These are phyloP conservation scores for Citeromyces matritensis DNA, from an alignment of 805 yeast species.

Conservation along the genomic window DNA sequence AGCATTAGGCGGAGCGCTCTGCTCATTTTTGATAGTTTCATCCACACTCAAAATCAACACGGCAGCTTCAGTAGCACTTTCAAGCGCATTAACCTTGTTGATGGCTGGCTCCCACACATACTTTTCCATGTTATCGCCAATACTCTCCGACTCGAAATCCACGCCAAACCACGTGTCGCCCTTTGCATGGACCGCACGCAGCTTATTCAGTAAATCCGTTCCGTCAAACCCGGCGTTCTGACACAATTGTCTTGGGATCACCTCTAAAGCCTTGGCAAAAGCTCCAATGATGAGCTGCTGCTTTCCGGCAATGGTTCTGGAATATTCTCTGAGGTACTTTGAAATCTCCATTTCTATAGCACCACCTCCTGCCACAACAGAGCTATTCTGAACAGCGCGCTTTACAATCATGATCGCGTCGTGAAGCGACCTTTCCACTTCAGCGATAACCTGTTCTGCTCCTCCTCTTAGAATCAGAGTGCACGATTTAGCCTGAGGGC, in stretches of 20 bases:
- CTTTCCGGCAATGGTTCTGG: slow-evolving; percentile 85
- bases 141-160: slow-evolving; percentile 72
- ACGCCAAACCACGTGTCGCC: slow-evolving; percentile 90
- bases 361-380: slow-evolving; percentile 97
- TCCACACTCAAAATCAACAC: slow-evolving; percentile 87
- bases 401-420: slow-evolving; percentile 98
- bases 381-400: slow-evolving; percentile 76
- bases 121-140: slow-evolving; percentile 70
- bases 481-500: slow-evolving; percentile 87
- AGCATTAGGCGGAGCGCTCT: slow-evolving; percentile 36
- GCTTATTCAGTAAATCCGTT: slow-evolving; percentile 79
- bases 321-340: slow-evolving; percentile 70
- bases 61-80: slow-evolving; percentile 95
- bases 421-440: slow-evolving; percentile 93
- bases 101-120: slow-evolving; percentile 98
- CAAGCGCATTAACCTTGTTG: slow-evolving; percentile 85
- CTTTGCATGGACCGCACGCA: slow-evolving; percentile 88
- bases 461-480: slow-evolving; percentile 94
- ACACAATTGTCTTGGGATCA: slow-evolving; percentile 93
- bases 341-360: slow-evolving; percentile 98
- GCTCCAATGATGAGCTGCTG: slow-evolving; percentile 89
- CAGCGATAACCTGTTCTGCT: slow-evolving; percentile 96
- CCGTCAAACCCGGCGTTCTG: slow-evolving; percentile 99
- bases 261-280: slow-evolving; percentile 87
- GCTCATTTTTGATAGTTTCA: slow-evolving; percentile 75